Evolutionary conservation across 176 grass and related monocot genomes (phyloP), one percentile per base, ranked within the genome.

Genomic region (Zoysia japonica): DNA sequence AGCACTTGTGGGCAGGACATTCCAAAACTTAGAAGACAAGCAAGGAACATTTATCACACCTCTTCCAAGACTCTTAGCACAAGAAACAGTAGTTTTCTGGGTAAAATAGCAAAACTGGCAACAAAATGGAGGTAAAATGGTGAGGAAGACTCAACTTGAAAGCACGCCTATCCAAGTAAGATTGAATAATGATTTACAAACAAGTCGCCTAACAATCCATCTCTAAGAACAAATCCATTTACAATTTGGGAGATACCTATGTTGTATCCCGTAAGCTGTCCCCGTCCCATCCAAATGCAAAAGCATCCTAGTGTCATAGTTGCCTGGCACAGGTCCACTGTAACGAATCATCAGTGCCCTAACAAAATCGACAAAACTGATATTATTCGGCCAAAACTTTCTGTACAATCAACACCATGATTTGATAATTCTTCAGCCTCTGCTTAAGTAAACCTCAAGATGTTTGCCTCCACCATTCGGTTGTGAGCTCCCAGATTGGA

Each of bases 361-460:
- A 88, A 81, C 45, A 77, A 85, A 80, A 81, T 71, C 13, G 13
- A 68, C 6, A 6, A 77, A 65, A 35, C 6, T 43, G 9, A 65
- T 28, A 28, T 28, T 20, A 17, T 42, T 59, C 14, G 28, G 73
- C 77, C 73, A 87, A 87, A 87, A 87, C 78, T 82, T 80, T 82
- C 73, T 82, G 79, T 87, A 87, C 85, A 87, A 48, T 28, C 42
- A 67, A 72, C 12, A 57, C 41, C 5, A 0, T 65, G 41, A 82
- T 47, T 40, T 65, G 41, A 68, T 74, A 4, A 64, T 79, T 80
- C 48, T 38, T 87, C 85, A 97, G 49, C 93, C 93, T 72, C 85
- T 86, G 44, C 80, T 76, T 71, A 90, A 81, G 76, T 88, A 84
- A 67, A 87, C 90, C 83, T 90, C 88, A 47, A 90, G 68, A 15